phyloP scores from a whole-genome alignment of 441 rosid species.

The Cnidoscolus chayamansa region DNA sequence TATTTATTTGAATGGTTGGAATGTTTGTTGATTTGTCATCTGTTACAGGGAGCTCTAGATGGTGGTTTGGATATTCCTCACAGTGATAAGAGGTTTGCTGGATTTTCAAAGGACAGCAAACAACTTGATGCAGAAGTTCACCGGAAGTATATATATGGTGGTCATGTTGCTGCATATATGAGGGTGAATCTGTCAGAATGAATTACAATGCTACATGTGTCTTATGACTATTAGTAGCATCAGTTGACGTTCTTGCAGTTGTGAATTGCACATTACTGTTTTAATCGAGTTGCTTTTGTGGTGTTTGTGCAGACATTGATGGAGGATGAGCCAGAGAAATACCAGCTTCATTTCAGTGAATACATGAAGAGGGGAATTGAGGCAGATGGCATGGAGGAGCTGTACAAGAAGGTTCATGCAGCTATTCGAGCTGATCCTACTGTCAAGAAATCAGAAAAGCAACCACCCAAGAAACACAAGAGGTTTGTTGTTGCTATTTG shows the following conservation, averaged over 20 bases:
- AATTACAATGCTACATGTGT: not conserved
- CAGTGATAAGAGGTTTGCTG: constrained; percentile 91
- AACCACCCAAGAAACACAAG: constrained; percentile 66
- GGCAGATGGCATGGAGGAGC: constrained; percentile 56
- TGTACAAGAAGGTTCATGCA: constrained; percentile 84
- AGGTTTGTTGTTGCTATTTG: constrained; percentile 39
- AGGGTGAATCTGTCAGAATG: constrained; percentile 34
- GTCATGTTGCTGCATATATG: constrained; percentile 83
- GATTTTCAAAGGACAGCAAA: constrained; percentile 68
- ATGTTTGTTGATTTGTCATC: not conserved
- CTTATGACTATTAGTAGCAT: not conserved
- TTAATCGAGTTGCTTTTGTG: not conserved
- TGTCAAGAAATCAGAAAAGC: constrained; percentile 56
- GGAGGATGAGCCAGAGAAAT: constrained; percentile 95
- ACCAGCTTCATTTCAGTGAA: constrained; percentile 69
- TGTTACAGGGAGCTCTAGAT: constrained; percentile 72
- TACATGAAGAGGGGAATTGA: constrained; percentile 74
- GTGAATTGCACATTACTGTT: too few relatives aligned
- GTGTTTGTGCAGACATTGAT: constrained; percentile 44
- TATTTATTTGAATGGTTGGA: not conserved
- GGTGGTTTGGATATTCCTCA: constrained; percentile 95
- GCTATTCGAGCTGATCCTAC: constrained; percentile 89
- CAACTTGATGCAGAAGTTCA: constrained; percentile 82
- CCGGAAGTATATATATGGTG: constrained; percentile 72
- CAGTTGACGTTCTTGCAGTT: too few relatives aligned